Conservation (phyloP, 2,329 filamentous ascomycete genomes). For the Cordyceps militaris region DNA sequence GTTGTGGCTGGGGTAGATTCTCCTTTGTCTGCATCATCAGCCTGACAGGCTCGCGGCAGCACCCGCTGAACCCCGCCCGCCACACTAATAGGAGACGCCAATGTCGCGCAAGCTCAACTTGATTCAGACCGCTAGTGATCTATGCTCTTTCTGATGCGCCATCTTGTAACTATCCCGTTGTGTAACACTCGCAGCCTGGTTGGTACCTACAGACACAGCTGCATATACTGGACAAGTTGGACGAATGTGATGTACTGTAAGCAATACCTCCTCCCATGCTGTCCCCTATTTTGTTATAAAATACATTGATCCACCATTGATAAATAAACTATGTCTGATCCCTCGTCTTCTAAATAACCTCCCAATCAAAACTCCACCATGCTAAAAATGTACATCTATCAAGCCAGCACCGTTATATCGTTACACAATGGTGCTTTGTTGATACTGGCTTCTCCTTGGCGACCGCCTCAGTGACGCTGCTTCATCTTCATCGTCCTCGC, state of each 20-base stretch:
- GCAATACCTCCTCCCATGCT: background rate
- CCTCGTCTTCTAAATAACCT: background rate
- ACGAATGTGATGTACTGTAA: no score
- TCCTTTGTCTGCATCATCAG: background rate
- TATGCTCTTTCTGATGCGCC: background rate
- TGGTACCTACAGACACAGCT: background rate
- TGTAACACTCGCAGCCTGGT: background rate
- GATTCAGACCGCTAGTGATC: background rate
- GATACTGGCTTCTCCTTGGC: conserved; percentile 15
- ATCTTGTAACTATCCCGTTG: background rate
- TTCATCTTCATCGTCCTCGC: conserved; percentile 21
- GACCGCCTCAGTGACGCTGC: conserved; percentile 21
- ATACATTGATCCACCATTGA: no score
- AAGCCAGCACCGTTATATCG: background rate
- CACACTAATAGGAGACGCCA: background rate
- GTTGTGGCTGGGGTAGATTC: background rate
- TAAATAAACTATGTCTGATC: background rate
- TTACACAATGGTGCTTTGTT: background rate
- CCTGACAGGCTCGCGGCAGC: background rate
- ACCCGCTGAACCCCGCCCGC: background rate
- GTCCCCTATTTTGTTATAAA: no score
- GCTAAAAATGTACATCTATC: background rate
- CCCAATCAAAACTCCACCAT: background rate
- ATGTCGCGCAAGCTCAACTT: background rate
- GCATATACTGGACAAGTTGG: no score